A percentile compares a stretch with the other conserved stretches of the same genome.
Evolutionary conservation across 2,329 filamentous ascomycete species (phyloP).

Genomic region (Ophiocordyceps sinensis): DNA sequence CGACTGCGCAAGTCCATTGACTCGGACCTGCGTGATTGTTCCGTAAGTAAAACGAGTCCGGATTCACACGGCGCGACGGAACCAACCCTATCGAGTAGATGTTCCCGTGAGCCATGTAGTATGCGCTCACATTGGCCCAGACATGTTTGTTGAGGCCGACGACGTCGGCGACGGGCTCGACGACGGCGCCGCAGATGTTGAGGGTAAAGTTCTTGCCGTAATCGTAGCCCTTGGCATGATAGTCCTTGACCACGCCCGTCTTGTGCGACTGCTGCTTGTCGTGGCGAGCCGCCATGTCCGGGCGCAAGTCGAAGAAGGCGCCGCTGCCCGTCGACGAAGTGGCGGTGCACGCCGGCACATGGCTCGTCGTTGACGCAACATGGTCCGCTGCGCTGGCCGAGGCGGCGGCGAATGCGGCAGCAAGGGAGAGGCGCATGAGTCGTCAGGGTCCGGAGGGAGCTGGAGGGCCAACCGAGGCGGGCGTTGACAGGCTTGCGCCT

Average conservation of each 20-base stretch:
- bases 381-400: constrained; percentile 18
- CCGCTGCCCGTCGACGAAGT: constrained; percentile 39
- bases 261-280: constrained; percentile 30
- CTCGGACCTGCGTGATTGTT: constrained; percentile 20
- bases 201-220: constrained; percentile 71
- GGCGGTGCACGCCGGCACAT: constrained; percentile 37
- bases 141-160: constrained; percentile 45
- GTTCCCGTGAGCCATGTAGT: constrained; percentile 52
- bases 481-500: background rate
- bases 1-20: constrained; percentile 40
- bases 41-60: background rate
- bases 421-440: constrained; percentile 13
- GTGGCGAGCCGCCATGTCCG: constrained; percentile 32
- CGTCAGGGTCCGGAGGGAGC: background rate
- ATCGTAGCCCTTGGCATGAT: constrained; percentile 58
- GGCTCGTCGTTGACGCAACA: constrained; percentile 8
- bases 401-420: constrained; percentile 19
- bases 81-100: constrained; percentile 62
- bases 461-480: background rate
- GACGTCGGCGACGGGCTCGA: constrained; percentile 48
- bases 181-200: constrained; percentile 68
- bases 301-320: constrained; percentile 44
- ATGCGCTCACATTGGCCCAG: constrained; percentile 67
- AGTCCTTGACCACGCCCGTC: constrained; percentile 31
- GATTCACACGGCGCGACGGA: background rate